Conservation (phyloP, 2,329 filamentous ascomycete genomes). For the Orbilia brochopaga region DNA sequence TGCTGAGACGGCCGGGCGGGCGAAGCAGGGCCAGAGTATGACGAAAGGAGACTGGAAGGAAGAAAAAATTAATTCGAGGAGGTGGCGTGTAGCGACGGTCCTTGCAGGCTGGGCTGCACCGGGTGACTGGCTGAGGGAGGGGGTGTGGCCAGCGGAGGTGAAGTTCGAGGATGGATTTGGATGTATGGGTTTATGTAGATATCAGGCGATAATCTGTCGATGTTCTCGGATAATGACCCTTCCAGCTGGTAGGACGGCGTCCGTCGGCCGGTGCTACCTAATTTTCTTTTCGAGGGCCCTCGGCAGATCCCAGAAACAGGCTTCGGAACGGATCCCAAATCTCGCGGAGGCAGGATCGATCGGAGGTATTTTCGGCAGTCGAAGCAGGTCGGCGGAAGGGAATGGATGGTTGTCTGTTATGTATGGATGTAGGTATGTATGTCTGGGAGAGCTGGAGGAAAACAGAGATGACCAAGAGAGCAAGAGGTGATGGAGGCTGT, state of each 20-base stretch:
- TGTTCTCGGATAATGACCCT: background rate
- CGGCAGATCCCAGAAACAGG: slow-evolving; percentile 31
- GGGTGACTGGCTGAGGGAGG: slow-evolving; percentile 1
- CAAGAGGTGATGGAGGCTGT: background rate
- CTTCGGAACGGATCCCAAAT: slow-evolving; percentile 21
- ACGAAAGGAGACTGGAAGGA: slow-evolving; percentile 1
- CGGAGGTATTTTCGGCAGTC: slow-evolving; percentile 47
- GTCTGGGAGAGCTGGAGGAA: slow-evolving; percentile 4
- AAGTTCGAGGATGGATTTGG: background rate
- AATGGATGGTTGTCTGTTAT: too few species aligned
- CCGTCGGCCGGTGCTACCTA: slow-evolving; percentile 11
- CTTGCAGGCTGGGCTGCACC: slow-evolving; percentile 3
- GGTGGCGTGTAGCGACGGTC: slow-evolving; percentile 38
- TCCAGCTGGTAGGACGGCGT: background rate
- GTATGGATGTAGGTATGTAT: too few species aligned
- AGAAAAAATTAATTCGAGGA: slow-evolving; percentile 1
- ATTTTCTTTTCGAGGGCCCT: slow-evolving; percentile 21
- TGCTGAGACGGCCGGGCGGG: background rate
- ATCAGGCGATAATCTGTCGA: slow-evolving; percentile 50
- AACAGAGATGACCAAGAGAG: slow-evolving; percentile 7
- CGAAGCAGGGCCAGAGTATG: slow-evolving; percentile 7
- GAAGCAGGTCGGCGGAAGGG: slow-evolving; percentile 27
- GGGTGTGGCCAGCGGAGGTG: slow-evolving; percentile 4
- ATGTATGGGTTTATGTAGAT: slow-evolving; percentile 22
- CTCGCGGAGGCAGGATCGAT: slow-evolving; percentile 35